A percentile compares a stretch with the other conserved stretches of the same genome.
phyloP scores from a whole-genome alignment of 31 red algal genomes.

The Asparagopsis taxiformis region DNA sequence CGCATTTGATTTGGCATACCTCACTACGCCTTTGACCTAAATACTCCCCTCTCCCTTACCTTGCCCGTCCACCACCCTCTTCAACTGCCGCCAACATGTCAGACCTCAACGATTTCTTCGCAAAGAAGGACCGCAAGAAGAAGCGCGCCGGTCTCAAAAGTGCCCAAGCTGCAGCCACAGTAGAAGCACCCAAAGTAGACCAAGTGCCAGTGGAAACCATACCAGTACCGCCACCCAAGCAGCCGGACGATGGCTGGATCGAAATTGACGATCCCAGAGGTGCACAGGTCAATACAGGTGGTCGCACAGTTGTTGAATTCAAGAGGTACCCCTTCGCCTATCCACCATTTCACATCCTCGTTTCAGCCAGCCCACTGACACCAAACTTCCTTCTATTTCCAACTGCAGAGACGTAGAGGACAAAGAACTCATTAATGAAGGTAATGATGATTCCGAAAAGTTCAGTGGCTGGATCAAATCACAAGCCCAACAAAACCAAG shows the following conservation, averaged over 20 bases:
- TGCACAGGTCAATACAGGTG: slow-evolving; percentile 72
- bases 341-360: too few species aligned
- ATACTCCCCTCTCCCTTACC: too few species aligned
- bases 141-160: slow-evolving; percentile 47
- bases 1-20: too few species aligned
- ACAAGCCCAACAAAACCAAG: slow-evolving; percentile 3
- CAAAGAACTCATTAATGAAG: slow-evolving; percentile 26
- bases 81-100: slow-evolving; percentile 21
- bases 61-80: slow-evolving; percentile 2
- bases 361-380: not conserved
- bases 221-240: slow-evolving; percentile 18
- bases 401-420: slow-evolving; percentile 39
- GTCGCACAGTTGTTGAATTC: slow-evolving; percentile 59
- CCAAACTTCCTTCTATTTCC: not conserved
- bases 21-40: too few species aligned
- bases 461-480: slow-evolving; percentile 58
- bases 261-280: slow-evolving; percentile 69
- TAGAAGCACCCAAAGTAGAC: slow-evolving; percentile 9
- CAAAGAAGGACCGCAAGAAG: slow-evolving; percentile 85
- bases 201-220: not conserved
- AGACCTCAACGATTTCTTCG: slow-evolving; percentile 83
- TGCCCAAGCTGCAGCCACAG: slow-evolving; percentile 12
- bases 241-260: slow-evolving; percentile 74
- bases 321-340: slow-evolving; percentile 25
- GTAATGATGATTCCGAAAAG: slow-evolving; percentile 43